A percentile compares a stretch with the other conserved stretches of the same genome.
phyloP scores from a whole-genome alignment of 371 early-diverging fungal genomes.

The Syncephalis plumigaleata region DNA sequence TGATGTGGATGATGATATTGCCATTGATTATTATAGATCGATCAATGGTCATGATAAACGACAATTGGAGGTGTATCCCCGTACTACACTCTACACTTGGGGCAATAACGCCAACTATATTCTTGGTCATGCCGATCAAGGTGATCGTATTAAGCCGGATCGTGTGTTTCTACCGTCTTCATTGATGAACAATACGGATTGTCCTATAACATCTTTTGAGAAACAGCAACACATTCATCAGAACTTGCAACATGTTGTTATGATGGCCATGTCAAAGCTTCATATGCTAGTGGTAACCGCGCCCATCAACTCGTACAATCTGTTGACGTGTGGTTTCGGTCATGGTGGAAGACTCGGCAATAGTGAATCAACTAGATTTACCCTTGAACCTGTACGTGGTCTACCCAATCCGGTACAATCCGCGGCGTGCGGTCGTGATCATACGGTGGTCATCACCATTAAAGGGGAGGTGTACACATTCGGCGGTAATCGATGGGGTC shows the following conservation, averaged over 20 bases:
- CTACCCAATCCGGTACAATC: conserved; percentile 20
- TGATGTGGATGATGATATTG: no score
- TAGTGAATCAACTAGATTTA: conserved; percentile 31
- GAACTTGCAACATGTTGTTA: conserved; percentile 15
- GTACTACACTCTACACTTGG: conserved; percentile 44
- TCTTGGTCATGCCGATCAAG: conserved; percentile 44
- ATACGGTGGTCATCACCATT: conserved; percentile 40
- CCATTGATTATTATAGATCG: no score
- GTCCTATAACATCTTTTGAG: no score
- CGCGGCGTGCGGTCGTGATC: conserved; percentile 52
- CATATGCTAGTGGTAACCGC: conserved; percentile 43
- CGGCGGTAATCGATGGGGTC: conserved; percentile 55
- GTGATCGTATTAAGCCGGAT: conserved; percentile 41
- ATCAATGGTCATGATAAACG: no score
- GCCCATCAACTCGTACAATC: conserved; percentile 7
- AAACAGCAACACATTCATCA: no score
- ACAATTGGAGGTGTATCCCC: no score
- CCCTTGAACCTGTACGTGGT: conserved; percentile 26
- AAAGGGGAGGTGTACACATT: conserved; percentile 27
- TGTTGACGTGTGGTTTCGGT: conserved; percentile 54
- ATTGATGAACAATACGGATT: not conserved
- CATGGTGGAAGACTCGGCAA: conserved; percentile 49
- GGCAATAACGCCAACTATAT: conserved; percentile 53
- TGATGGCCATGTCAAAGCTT: conserved; percentile 42
- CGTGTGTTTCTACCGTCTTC: conserved; percentile 29